Evolutionary conservation across 495 filamentous ascomycete species (phyloP).

Genomic region (Rusavskia elegans): DNA sequence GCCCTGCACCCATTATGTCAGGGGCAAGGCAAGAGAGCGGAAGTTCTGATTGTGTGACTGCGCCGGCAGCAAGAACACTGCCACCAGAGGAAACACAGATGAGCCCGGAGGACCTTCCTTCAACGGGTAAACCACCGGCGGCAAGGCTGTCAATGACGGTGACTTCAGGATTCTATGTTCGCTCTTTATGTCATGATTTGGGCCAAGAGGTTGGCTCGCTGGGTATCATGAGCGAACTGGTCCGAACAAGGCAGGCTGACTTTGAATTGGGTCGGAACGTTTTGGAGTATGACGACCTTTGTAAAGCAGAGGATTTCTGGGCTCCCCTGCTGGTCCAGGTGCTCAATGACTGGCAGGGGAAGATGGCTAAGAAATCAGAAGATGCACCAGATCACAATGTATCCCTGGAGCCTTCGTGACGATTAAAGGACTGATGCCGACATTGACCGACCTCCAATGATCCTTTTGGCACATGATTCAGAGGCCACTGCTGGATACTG

Average conservation of each 20-base stretch:
- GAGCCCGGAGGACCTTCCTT: constrained; percentile 20
- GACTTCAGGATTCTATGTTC: constrained; percentile 93
- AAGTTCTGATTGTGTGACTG: constrained; percentile 15
- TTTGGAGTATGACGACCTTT: constrained; percentile 68
- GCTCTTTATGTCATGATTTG: constrained; percentile 81
- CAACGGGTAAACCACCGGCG: constrained; percentile 45
- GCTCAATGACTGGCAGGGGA: constrained; percentile 41
- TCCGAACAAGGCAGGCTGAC: constrained; percentile 64
- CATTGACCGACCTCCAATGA: too few species aligned
- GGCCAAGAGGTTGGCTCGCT: constrained; percentile 67
- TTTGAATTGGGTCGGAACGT: constrained; percentile 58
- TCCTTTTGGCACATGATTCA: too few species aligned
- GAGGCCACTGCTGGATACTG: too few species aligned
- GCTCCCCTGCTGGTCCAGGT: constrained; percentile 52
- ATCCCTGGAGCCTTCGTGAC: background rate
- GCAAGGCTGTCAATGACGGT: constrained; percentile 80
- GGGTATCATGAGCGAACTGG: constrained; percentile 73
- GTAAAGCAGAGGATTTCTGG: constrained; percentile 68
- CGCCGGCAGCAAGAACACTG: constrained; percentile 16
- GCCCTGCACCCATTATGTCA: constrained; percentile 24
- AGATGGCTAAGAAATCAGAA: background rate
- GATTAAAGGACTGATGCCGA: background rate
- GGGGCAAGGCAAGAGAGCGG: constrained; percentile 23
- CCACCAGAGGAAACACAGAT: constrained; percentile 6
- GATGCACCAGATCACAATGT: background rate